These are phyloP conservation scores for Colletotrichum sp. DNA, from an alignment of 2,329 filamentous ascomycete genomes.

Conservation along the genomic window DNA sequence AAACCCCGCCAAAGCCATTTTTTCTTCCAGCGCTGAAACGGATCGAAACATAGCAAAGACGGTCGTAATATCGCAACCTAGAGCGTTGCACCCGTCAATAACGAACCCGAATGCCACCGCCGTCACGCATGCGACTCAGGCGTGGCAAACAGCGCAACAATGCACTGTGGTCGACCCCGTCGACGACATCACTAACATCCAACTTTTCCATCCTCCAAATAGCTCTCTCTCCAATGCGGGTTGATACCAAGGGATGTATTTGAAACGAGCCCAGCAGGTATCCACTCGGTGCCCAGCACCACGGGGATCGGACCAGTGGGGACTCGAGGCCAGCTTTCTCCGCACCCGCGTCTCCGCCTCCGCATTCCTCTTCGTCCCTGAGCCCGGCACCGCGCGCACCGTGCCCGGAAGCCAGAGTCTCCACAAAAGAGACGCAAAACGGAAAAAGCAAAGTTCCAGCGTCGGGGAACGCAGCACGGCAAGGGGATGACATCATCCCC, in stretches of 20 bases:
- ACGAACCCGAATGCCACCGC: background rate
- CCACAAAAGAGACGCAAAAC: background rate
- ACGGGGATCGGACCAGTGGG: background rate
- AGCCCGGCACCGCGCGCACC: slow-evolving; percentile 3
- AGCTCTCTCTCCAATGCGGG: background rate
- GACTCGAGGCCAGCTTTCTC: background rate
- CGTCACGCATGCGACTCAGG: background rate
- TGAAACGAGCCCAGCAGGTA: background rate
- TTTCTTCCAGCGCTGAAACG: background rate
- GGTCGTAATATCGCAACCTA: background rate
- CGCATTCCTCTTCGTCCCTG: background rate
- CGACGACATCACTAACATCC: background rate
- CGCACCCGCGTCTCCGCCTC: slow-evolving; percentile 11
- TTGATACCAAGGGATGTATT: background rate
- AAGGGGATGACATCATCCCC: slow-evolving; percentile 6
- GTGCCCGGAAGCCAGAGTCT: background rate
- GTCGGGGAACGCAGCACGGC: background rate
- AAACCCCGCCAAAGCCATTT: background rate
- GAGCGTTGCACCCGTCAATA: background rate
- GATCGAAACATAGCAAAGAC: background rate
- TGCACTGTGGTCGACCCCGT: background rate
- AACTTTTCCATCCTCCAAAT: background rate
- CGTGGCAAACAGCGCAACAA: background rate
- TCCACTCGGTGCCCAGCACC: background rate
- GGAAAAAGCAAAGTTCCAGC: background rate